Percentiles rank a stretch among this genome's conserved stretches.
Evolutionary conservation across 495 filamentous ascomycete species (phyloP).

Genomic region (Collariella sp.): DNA sequence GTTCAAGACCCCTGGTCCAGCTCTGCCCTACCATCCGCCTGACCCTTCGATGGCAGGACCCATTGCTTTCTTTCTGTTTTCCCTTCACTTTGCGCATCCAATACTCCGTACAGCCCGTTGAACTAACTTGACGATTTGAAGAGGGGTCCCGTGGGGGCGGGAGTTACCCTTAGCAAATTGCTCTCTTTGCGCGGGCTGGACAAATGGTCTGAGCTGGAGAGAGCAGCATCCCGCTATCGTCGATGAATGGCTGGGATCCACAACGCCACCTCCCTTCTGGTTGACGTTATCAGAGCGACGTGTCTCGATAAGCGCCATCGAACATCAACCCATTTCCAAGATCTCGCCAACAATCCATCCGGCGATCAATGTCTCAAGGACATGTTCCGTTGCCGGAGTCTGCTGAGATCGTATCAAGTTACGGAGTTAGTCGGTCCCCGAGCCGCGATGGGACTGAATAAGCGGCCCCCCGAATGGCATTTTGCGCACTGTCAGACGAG

Average conservation of each 20-base stretch:
- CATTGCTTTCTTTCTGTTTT: not conserved
- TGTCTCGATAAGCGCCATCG: not conserved
- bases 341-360: not conserved
- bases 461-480: too few species aligned
- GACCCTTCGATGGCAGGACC: not conserved
- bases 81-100: not conserved
- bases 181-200: not conserved
- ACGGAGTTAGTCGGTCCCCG: too few species aligned
- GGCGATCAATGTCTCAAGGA: too few species aligned
- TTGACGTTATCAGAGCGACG: constrained; percentile 2
- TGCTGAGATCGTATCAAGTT: too few species aligned
- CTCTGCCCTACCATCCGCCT: not conserved
- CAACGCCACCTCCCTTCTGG: not conserved
- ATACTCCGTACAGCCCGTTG: not conserved
- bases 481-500: too few species aligned
- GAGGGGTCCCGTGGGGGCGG: too few species aligned
- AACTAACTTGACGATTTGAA: not conserved
- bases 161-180: not conserved
- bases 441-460: too few species aligned
- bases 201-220: too few species aligned
- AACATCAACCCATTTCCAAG: not conserved
- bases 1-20: not conserved
- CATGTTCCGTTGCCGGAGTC: too few species aligned
- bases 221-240: too few species aligned
- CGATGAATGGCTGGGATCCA: not conserved